phyloP scores from a whole-genome alignment of 306 rosid species.

The Leucaena leucocephala region DNA sequence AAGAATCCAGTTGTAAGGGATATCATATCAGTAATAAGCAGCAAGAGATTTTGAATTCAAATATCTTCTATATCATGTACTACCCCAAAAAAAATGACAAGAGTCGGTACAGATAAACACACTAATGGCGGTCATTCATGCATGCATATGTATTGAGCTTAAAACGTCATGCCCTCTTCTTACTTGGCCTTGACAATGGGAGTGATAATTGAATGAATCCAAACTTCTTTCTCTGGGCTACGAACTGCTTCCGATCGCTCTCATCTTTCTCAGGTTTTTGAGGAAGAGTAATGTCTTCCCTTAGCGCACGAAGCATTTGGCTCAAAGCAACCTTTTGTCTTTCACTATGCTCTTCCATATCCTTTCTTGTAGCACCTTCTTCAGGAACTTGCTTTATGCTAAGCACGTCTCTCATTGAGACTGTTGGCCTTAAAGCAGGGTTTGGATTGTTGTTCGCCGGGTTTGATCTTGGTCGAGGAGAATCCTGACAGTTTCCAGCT shows the following conservation, averaged over 20 bases:
- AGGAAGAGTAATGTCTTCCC: slow-evolving; percentile 56
- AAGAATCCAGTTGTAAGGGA: background rate
- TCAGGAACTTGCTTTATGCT: slow-evolving; percentile 63
- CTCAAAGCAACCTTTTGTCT: slow-evolving; percentile 66
- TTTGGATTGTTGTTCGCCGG: slow-evolving; percentile 45
- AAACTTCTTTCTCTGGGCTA: slow-evolving; percentile 73
- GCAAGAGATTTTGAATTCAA: background rate
- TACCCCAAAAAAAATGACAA: slow-evolving; percentile 27
- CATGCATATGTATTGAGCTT: slow-evolving; percentile 29
- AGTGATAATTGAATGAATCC: slow-evolving; percentile 93
- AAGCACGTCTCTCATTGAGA: slow-evolving; percentile 71
- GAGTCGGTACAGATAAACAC: slow-evolving; percentile 6
- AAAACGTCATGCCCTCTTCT: slow-evolving; percentile 63
- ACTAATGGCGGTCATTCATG: slow-evolving; percentile 2
- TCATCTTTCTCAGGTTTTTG: slow-evolving; percentile 65
- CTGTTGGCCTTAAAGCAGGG: slow-evolving; percentile 55
- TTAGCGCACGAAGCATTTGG: slow-evolving; percentile 68
- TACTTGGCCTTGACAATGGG: slow-evolving; percentile 67
- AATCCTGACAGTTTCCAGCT: slow-evolving; percentile 22
- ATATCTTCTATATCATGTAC: background rate
- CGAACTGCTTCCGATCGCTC: slow-evolving; percentile 52
- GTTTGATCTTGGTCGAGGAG: slow-evolving; percentile 48
- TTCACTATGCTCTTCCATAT: slow-evolving; percentile 38
- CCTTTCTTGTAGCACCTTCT: slow-evolving; percentile 37
- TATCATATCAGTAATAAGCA: background rate